Evolutionary conservation across 2,329 filamentous ascomycete species (phyloP).

Genomic region (Mycogone perniciosa): DNA sequence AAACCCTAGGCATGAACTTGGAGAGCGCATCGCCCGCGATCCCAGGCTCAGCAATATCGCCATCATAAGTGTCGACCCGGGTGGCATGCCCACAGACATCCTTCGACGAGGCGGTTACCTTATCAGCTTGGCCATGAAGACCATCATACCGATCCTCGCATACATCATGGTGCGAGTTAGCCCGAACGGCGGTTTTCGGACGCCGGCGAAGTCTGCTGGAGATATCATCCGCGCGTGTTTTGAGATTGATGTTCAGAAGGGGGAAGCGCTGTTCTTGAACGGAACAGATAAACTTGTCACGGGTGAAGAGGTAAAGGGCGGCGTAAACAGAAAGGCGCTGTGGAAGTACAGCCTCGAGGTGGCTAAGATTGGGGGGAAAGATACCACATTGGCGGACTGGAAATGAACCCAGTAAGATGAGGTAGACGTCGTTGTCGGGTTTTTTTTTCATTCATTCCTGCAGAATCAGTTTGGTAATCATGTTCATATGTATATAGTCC

Average conservation of each 20-base stretch:
- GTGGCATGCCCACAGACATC: constrained; percentile 30
- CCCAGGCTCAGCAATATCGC: constrained; percentile 28
- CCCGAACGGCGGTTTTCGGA: constrained; percentile 26
- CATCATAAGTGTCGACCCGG: constrained; percentile 33
- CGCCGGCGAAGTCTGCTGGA: constrained; percentile 27
- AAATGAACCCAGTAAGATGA: constrained; percentile 13
- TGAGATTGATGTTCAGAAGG: constrained; percentile 21
- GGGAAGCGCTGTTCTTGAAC: constrained; percentile 28
- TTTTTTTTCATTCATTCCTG: neutral
- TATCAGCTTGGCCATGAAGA: constrained; percentile 18
- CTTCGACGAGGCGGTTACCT: constrained; percentile 21
- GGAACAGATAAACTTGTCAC: constrained; percentile 25
- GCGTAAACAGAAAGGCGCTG: constrained; percentile 22
- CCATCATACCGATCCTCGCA: constrained; percentile 20
- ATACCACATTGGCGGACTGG: constrained; percentile 24
- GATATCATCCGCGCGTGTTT: constrained; percentile 29
- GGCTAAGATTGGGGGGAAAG: constrained; percentile 19
- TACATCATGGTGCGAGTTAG: constrained; percentile 18
- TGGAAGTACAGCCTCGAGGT: constrained; percentile 27
- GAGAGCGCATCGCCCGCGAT: constrained; percentile 27
- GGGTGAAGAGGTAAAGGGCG: constrained; percentile 26
- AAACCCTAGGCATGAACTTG: constrained; percentile 24
- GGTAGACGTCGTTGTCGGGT: neutral
- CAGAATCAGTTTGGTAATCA: too few species aligned
- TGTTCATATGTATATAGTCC: too few species aligned